A percentile compares a stretch with the other conserved stretches of the same genome.
These are phyloP conservation scores for Pyrus hybrid DNA, from an alignment of 331 rosid genomes.

Conservation along the genomic window DNA sequence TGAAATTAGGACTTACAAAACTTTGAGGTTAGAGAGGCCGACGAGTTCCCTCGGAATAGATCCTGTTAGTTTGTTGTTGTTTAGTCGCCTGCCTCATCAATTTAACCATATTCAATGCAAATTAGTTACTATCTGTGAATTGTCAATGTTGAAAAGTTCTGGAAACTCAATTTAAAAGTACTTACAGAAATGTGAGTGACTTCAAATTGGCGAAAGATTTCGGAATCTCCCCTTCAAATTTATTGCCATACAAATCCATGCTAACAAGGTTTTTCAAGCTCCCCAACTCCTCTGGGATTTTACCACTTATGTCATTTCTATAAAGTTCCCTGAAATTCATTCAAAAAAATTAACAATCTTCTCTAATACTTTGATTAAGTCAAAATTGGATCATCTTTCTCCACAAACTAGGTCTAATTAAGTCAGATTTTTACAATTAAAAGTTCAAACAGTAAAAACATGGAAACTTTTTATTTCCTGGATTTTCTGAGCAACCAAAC, in stretches of 20 bases:
- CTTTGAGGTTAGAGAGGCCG: constrained; percentile 60
- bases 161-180: constrained; percentile 8
- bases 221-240: constrained; percentile 68
- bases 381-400: not conserved
- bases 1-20: constrained; percentile 55
- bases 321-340: constrained; percentile 76
- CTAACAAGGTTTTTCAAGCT: constrained; percentile 63
- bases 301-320: constrained; percentile 57
- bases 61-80: constrained; percentile 73
- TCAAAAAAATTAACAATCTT: constrained; percentile 7
- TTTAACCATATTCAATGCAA: constrained; percentile 6
- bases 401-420: not conserved
- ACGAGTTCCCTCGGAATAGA: constrained; percentile 87
- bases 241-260: constrained; percentile 88
- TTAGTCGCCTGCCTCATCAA: constrained; percentile 48
- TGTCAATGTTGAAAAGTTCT: not conserved
- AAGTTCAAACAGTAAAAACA: not conserved
- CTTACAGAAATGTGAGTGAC: constrained; percentile 88
- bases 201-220: constrained; percentile 71
- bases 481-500: constrained; percentile 3
- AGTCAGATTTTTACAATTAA: not conserved
- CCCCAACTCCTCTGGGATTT: constrained; percentile 72
- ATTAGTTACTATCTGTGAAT: not conserved
- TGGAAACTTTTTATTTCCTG: not conserved
- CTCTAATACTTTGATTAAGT: not conserved